These are phyloP conservation scores for Stephanodiscus triporus DNA, from an alignment of 108 stramenopile genomes.

Conservation along the genomic window DNA sequence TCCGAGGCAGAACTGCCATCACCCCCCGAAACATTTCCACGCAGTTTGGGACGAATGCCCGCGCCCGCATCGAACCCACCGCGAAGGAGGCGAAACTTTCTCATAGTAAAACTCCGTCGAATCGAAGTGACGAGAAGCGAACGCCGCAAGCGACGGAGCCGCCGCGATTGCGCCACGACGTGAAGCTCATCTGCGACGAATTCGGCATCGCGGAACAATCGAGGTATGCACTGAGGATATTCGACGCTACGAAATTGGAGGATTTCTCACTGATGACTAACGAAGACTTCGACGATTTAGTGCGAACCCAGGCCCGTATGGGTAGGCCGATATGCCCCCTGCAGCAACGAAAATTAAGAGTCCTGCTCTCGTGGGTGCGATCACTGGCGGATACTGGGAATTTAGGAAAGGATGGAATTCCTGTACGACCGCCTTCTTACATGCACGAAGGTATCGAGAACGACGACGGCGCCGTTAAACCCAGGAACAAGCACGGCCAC, in stretches of 20 bases:
- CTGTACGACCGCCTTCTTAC: background rate
- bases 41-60: background rate
- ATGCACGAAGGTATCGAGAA: background rate
- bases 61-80: background rate
- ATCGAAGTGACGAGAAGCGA: background rate
- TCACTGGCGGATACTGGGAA: background rate
- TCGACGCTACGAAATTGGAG: background rate
- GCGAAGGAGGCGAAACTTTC: background rate
- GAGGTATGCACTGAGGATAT: background rate
- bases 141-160: background rate
- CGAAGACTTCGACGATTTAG: background rate
- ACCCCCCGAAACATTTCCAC: too few species aligned
- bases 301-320: background rate
- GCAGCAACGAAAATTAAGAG: constrained; percentile 7
- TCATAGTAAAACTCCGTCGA: background rate
- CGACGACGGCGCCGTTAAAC: background rate
- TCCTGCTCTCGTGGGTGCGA: background rate
- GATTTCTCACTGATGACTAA: constrained; percentile 3
- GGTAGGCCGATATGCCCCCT: background rate
- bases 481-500: background rate
- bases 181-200: background rate
- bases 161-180: background rate
- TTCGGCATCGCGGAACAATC: constrained; percentile 2
- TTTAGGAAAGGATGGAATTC: background rate
- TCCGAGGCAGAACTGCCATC: too few species aligned